phyloP scores from a whole-genome alignment of 2,329 filamentous ascomycete genomes.

The Fusarium humuli region DNA sequence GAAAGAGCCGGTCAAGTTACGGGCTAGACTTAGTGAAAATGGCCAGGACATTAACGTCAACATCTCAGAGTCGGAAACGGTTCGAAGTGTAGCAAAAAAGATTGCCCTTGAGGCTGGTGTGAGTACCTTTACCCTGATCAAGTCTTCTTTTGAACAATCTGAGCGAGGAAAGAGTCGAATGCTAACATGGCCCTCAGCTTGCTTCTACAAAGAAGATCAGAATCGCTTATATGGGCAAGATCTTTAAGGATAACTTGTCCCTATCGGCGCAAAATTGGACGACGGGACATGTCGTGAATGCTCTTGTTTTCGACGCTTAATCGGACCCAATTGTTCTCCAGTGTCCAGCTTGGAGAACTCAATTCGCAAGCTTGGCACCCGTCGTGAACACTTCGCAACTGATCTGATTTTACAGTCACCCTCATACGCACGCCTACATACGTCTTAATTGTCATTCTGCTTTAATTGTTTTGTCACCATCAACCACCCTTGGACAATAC shows the following conservation, averaged over 20 bases:
- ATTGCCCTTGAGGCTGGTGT: slow-evolving; percentile 74
- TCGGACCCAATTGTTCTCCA: neutral
- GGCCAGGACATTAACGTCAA: slow-evolving; percentile 71
- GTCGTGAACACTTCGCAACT: neutral
- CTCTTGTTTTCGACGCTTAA: slow-evolving; percentile 71
- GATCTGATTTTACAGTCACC: neutral
- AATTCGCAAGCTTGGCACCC: neutral
- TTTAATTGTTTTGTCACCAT: slow-evolving; percentile 15
- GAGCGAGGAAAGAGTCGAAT: neutral
- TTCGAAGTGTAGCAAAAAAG: slow-evolving; percentile 71
- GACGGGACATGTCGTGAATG: slow-evolving; percentile 80
- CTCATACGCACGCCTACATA: slow-evolving; percentile 3
- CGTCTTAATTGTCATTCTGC: slow-evolving; percentile 3
- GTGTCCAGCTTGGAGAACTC: neutral
- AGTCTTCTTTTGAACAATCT: neutral
- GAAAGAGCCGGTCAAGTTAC: slow-evolving; percentile 67
- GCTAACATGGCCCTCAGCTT: slow-evolving; percentile 59
- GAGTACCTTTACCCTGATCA: slow-evolving; percentile 49
- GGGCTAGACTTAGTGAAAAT: slow-evolving; percentile 74
- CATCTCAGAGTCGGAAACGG: slow-evolving; percentile 70
- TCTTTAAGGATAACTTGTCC: slow-evolving; percentile 75
- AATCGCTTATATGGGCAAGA: slow-evolving; percentile 83
- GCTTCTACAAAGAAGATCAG: slow-evolving; percentile 69
- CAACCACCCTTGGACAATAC: slow-evolving; percentile 47
- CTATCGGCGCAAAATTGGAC: slow-evolving; percentile 80